Base-by-base conservation (phyloP, 140 eudicot genomes). In the Cichorium intybus region DNA sequence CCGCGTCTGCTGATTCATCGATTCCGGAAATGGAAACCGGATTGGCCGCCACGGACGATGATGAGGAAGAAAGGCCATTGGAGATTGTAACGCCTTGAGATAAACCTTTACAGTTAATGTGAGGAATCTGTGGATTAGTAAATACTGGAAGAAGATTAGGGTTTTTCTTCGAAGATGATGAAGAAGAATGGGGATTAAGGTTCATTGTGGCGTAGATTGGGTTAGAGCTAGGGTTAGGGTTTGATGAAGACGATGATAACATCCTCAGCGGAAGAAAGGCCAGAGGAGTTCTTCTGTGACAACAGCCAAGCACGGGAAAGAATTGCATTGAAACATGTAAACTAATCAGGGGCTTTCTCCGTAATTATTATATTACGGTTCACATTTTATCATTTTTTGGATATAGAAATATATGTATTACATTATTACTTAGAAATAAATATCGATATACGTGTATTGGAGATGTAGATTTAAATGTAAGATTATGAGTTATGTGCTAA, bases 161-260 rank as follows among this genome's bases (percentile, higher is more conserved):
- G 73, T 22, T 51, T 63, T 29, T 58, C 14, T 27, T 71, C 8
- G 76, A 37, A 24, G 62, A 68, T 69, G 73, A 23, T 35, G 80
- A 6, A 6, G 64, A 17, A 9, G 52, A 50, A n/a, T 33, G 27
- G 72, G 68, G 22, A 34, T 21, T 56, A 4, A 20, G 31, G 66
- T 70, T 78, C 79, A 76, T 61, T 70, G 81, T 26, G 62, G 75
- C 53, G 66, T 35, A 66, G 10, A 49, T 11, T 52, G 72, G 56
- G 56, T 27, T 39, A 7, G 43, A 41, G 35, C 23, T 69, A 62
- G 81, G 73, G 77, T 74, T 81, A 71, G 92, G 85, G 83, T 76
- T 81, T 28, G 84, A 33, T 60, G 58, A 66, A 56, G 80, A 61
- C 1, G 84, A 64, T 17, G 95, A 79, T 56, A 87, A 66, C 86